A percentile compares a stretch with the other conserved stretches of the same genome.
phyloP scores from a whole-genome alignment of 495 filamentous ascomycete species.

The Penicillium cinerascens region DNA sequence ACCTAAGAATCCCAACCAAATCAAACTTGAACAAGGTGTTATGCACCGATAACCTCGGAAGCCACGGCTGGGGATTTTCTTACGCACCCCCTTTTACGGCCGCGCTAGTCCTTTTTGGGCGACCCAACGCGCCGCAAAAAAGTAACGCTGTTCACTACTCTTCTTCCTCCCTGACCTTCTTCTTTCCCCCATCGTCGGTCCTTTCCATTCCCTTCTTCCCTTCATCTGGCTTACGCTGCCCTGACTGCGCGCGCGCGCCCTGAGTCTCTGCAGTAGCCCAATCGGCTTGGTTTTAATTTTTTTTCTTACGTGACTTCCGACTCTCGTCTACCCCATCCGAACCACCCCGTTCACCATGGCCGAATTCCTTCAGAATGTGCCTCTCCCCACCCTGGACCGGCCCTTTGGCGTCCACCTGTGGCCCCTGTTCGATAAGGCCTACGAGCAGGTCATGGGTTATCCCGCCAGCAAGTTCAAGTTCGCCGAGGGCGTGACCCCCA shows the following conservation, averaged over 20 bases:
- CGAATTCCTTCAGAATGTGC: constrained; percentile 61
- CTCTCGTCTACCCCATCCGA: not conserved
- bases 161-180: constrained; percentile 19
- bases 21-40: not conserved
- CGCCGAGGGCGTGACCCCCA: constrained; percentile 52
- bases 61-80: constrained; percentile 11
- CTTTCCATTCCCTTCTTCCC: constrained; percentile 22
- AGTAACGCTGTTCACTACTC: constrained; percentile 13
- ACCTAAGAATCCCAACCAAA: too few relatives aligned
- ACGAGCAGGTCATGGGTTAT: constrained; percentile 66
- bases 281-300: not conserved
- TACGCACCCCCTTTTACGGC: constrained; percentile 27
- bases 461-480: constrained; percentile 60
- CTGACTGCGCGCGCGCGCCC: constrained; percentile 1
- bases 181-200: constrained; percentile 19
- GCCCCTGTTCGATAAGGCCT: constrained; percentile 89
- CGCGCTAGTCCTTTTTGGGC: constrained; percentile 30
- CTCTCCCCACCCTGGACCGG: constrained; percentile 77
- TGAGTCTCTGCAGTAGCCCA: not conserved
- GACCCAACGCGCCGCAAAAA: constrained; percentile 26
- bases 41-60: constrained; percentile 8
- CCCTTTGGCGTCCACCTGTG: constrained; percentile 91
- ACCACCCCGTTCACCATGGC: constrained; percentile 27
- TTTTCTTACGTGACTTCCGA: not conserved
- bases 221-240: constrained; percentile 6